These are phyloP conservation scores for Lactifluus volemus DNA, from an alignment of 768 basidiomycete species.

Conservation along the genomic window DNA sequence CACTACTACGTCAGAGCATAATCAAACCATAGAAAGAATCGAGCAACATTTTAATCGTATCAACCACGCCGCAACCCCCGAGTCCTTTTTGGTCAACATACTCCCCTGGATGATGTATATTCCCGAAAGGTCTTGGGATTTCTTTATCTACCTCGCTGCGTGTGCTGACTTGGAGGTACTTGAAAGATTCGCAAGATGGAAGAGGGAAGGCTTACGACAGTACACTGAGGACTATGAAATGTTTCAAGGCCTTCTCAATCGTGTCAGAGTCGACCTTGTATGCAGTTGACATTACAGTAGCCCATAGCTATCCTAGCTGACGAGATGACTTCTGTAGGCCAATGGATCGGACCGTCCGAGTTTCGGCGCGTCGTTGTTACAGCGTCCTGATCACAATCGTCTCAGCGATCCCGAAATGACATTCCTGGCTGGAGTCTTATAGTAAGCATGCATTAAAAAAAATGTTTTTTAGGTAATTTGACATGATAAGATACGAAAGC, in stretches of 20 bases:
- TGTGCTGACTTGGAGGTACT: neutral
- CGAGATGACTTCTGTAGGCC: neutral
- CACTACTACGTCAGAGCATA: neutral
- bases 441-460: neutral
- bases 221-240: neutral
- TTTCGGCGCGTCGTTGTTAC: neutral
- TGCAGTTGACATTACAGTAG: neutral
- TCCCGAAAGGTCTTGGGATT: neutral
- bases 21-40: neutral
- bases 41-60: neutral
- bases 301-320: neutral
- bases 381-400: neutral
- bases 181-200: conserved; percentile 8
- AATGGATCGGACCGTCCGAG: neutral
- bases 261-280: conserved; percentile 1
- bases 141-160: neutral
- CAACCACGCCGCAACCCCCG: neutral
- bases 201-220: neutral
- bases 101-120: conserved; percentile 12
- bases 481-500: neutral
- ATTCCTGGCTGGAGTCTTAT: neutral
- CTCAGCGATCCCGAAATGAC: neutral
- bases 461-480: neutral
- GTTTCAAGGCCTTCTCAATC: neutral
- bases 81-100: neutral